phyloP scores from a whole-genome alignment of 2,329 filamentous ascomycete genomes.

The Talaromyces sp. region DNA sequence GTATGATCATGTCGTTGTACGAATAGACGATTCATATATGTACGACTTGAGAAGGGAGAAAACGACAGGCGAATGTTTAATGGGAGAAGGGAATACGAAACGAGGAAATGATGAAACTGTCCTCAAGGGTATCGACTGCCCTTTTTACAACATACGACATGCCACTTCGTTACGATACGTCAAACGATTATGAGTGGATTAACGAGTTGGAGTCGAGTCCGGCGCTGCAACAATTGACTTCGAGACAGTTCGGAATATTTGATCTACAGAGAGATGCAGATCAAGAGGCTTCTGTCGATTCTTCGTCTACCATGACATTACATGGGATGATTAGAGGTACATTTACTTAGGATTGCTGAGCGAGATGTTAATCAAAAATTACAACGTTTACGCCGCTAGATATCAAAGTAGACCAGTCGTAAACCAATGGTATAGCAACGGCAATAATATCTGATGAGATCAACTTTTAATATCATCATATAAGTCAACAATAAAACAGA shows the following conservation, averaged over 20 bases:
- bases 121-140: not conserved
- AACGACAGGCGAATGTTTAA: too few relatives aligned
- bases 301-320: not conserved
- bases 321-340: not conserved
- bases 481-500: not conserved
- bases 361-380: not conserved
- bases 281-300: not conserved
- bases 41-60: not conserved
- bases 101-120: not conserved
- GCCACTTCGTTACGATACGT: not conserved
- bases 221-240: not conserved
- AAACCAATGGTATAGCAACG: not conserved
- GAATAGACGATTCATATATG: not conserved
- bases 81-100: not conserved
- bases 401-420: not conserved
- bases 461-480: constrained; percentile 1
- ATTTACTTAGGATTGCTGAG: not conserved
- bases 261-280: not conserved
- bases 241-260: not conserved
- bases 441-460: not conserved
- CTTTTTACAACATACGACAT: not conserved
- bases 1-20: constrained; percentile 40
- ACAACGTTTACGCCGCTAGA: not conserved
- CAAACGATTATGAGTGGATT: not conserved
- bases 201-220: not conserved